A percentile compares a stretch with the other conserved stretches of the same genome.
Evolutionary conservation across 1,284 basidiomycete species (phyloP).

Genomic region (Termitomyces sp.): DNA sequence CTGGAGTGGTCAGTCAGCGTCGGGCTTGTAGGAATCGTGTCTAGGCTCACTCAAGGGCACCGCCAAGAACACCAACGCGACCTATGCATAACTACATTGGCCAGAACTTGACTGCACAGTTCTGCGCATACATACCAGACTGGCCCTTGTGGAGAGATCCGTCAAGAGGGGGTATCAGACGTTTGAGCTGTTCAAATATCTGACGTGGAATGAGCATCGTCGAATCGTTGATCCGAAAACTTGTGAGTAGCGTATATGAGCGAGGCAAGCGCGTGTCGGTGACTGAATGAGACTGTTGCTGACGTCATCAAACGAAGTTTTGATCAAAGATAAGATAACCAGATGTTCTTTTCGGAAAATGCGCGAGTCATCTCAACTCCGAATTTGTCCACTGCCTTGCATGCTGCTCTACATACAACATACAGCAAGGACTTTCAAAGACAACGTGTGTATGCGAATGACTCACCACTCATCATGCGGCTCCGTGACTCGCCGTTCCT

Average conservation of each 20-base stretch:
- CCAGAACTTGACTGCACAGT: conserved; percentile 4
- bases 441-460: conserved; percentile 1
- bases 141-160: conserved; percentile 92
- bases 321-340: background rate
- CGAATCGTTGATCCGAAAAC: background rate
- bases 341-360: background rate
- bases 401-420: no score
- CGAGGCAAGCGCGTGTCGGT: no score
- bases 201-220: conserved; percentile 55
- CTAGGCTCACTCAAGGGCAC: conserved; percentile 76
- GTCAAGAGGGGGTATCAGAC: conserved; percentile 80
- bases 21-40: background rate
- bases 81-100: conserved; percentile 37
- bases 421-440: background rate
- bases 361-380: no score
- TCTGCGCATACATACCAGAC: conserved; percentile 58
- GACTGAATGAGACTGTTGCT: background rate
- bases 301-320: conserved; percentile 5
- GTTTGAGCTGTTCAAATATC: conserved; percentile 66
- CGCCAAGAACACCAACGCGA: conserved; percentile 90
- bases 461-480: background rate
- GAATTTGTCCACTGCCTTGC: no score
- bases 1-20: conserved; percentile 30
- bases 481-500: background rate
- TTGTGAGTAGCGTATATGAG: no score